Evolutionary conservation across 139 green algal genomes (phyloP), one percentile per base, ranked within the genome.

Genomic region (Chlamydomonas sphaeroides): DNA sequence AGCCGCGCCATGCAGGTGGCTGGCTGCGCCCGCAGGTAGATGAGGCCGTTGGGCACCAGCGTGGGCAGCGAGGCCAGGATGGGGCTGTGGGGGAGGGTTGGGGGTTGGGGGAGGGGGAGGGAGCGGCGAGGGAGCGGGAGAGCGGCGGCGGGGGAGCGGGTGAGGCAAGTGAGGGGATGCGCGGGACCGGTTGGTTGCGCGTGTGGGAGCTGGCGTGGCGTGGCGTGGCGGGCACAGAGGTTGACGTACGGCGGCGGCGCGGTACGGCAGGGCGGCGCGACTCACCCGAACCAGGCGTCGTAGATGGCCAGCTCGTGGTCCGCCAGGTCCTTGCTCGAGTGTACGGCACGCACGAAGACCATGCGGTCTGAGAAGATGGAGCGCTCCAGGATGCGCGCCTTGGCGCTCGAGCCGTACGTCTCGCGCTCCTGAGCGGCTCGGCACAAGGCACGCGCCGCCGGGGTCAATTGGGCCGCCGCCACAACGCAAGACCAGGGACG

Each of bases 291-390:
- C 87, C 87, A 91, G 30, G 83, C 72, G 66, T 93, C 87, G 78
- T 94, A 99, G 42, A 99, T 89, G 25, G 79, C 80, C 49, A 99
- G 85, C 89, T 99, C 96, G 70, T 98, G 93, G 67, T 98, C 94
- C 30, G 81, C 86, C 87, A 99, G 94, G 81, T 87, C 95, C 51
- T 95, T 87, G 25, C 83, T 83, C 42, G 95, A 91, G 62, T 98
- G 91, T 76, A 98, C 93, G 2, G 96, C 93, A 26, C 93, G 88
- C 80, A 99, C 97, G 93, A 99, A 99, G 32, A 99, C 96, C 95
- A 98, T 97, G 39, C 97, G 90, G 83, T 99, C 97, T 51, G 88
- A 95, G 91, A 99, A 99, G n/a, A 99, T 93, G 28, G 87, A 95
- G 36, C 97, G 92, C 89, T 99, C 97, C 85, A 99, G 86, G 51